Evolutionary conservation across 1,139 yeast species (phyloP).

Genomic region (Saccharomyces hybrid): DNA sequence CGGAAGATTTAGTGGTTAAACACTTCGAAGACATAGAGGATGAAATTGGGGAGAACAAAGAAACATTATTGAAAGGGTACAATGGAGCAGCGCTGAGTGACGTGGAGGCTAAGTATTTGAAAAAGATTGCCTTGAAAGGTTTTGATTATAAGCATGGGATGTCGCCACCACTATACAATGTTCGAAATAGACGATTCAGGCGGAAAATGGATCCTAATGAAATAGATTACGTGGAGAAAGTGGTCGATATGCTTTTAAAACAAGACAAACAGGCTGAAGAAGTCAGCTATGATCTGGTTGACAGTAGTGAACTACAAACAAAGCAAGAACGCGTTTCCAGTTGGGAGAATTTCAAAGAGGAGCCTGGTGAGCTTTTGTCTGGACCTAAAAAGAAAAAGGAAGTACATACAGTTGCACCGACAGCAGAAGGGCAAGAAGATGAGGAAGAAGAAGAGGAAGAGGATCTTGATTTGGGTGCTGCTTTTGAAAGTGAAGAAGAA

Average conservation of each 20-base stretch:
- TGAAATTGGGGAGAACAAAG: slow-evolving; percentile 27
- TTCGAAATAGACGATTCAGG: slow-evolving; percentile 47
- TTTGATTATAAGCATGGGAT: slow-evolving; percentile 70
- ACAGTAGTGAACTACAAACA: slow-evolving; percentile 32
- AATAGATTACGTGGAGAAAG: slow-evolving; percentile 62
- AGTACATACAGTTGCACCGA: slow-evolving; percentile 4
- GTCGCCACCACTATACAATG: slow-evolving; percentile 64
- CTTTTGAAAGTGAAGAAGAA: slow-evolving; percentile 33
- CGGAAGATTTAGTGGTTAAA: slow-evolving; percentile 32
- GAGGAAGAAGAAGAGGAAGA: slow-evolving; percentile 32
- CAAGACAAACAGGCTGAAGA: slow-evolving; percentile 82
- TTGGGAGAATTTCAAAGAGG: slow-evolving; percentile 9
- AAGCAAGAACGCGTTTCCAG: slow-evolving; percentile 1
- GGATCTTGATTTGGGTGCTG: slow-evolving; percentile 37
- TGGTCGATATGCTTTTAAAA: slow-evolving; percentile 68
- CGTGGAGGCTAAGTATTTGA: slow-evolving; percentile 40
- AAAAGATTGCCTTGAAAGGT: slow-evolving; percentile 39
- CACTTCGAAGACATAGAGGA: slow-evolving; percentile 32
- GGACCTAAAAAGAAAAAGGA: slow-evolving; percentile 7
- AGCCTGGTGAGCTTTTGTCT: slow-evolving; percentile 5
- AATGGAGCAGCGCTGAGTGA: slow-evolving; percentile 29
- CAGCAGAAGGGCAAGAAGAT: slow-evolving; percentile 10
- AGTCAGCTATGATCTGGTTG: slow-evolving; percentile 68
- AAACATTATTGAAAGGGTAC: slow-evolving; percentile 18
- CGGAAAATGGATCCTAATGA: slow-evolving; percentile 45